Base-by-base conservation (phyloP, 2,329 filamentous ascomycete genomes). In the Bisporella sp. region DNA sequence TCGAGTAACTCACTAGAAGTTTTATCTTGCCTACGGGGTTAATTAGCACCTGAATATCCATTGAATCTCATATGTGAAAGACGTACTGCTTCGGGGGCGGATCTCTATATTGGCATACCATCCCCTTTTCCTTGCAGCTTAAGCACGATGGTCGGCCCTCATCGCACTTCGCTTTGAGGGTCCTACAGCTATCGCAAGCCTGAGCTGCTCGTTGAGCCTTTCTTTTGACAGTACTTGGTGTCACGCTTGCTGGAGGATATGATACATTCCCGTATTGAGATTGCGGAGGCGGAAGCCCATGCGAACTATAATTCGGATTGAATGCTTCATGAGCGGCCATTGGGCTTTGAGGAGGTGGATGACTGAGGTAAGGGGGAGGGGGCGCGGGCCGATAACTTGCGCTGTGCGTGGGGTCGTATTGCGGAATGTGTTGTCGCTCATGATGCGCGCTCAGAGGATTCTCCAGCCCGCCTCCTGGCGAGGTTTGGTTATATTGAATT, bases 151-250 rank as follows among this genome's bases (percentile, higher is more conserved):
- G 90, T 57, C 86, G 83, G 8, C 84, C 83, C 72, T 96, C 90
- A 61, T 95, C 89, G 66, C 90, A 96, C 69, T 95, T 95, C 11
- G 89, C 89, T 68, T 95, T 96, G 39, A 92, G 78, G 54, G 87
- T 79, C 52, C 90, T 83, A 69, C 90, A 96, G 67, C 85, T 88
- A 63, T 95, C 90, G 68, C 93, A 99, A 37, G 93, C 93, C 84
- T 95, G 60, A 41, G 63, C 59, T 3, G 64, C 64, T 32, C 61
- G 54, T 49, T 60, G 59, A 21, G 62, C 59, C 49, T 65, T 66
- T 47, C 59, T 59, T 46, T 53, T 52, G 28, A 56, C 43, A 35
- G 51, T 41, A 44, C 47, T 53, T 13, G 33, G 44, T 32, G 11
- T 31, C 5, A 13, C 40, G 40, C n/a, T 4, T 11, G 41, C 41